Evolutionary conservation across 371 early-diverging fungal species (phyloP).

Genomic region (Saksenaea vasiformis): DNA sequence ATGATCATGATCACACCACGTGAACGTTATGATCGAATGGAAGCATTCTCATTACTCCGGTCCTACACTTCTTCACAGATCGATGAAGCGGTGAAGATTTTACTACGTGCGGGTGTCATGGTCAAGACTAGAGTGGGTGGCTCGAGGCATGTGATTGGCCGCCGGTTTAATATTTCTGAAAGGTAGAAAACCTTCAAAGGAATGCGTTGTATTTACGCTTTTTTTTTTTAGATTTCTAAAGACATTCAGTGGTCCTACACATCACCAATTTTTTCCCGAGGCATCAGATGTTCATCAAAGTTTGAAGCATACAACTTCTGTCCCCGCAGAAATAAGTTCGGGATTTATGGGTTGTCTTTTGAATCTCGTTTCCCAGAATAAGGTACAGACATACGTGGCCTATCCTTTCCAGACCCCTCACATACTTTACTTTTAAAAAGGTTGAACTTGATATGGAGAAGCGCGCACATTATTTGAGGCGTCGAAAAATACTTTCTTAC

Average conservation of each 20-base stretch:
- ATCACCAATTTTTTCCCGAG: neutral
- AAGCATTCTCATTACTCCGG: conserved; percentile 1
- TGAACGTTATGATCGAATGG: conserved; percentile 1
- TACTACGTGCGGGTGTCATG: neutral
- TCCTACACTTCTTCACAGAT: neutral
- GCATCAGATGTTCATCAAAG: neutral
- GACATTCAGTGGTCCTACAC: neutral
- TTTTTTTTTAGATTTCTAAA: conserved; percentile 8
- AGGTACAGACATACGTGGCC: conserved; percentile 1
- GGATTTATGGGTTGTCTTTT: conserved; percentile 6
- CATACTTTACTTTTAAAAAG: no score
- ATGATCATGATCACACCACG: conserved; percentile 9
- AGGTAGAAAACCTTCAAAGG: conserved; percentile 1
- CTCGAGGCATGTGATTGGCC: conserved; percentile 10
- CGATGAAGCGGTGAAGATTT: neutral
- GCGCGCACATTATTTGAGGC: neutral
- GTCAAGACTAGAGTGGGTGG: neutral
- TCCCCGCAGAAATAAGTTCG: neutral
- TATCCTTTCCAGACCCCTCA: no score
- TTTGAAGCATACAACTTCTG: neutral
- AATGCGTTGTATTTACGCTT: neutral
- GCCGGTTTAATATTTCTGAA: conserved; percentile 11
- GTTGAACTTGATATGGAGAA: neutral
- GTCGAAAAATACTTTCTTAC: neutral
- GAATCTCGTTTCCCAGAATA: conserved; percentile 5